Evolutionary conservation across 768 basidiomycete species (phyloP), one percentile per base, ranked within the genome.

Genomic region (Suillus subaureus): DNA sequence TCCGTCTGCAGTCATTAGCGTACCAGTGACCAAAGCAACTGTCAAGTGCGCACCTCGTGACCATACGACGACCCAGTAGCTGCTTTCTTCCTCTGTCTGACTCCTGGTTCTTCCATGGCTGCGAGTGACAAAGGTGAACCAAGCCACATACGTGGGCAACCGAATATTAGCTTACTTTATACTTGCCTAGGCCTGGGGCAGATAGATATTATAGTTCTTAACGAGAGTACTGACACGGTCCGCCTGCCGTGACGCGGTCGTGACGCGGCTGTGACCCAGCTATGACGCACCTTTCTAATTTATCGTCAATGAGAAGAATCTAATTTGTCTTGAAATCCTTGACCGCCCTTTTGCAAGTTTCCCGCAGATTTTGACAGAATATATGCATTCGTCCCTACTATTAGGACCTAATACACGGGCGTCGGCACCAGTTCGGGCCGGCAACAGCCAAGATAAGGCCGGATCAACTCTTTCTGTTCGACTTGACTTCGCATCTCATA

Each of bases 31-130:
- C 39, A 31, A 6, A 51, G 8, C 16, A 47, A 47, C 21, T 35
- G 13, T 15, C 15, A 21, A 18, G 26, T 1, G 18, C 3, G 8
- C 51, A 37, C 58, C 15, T 39, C 8, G 31, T 4, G 55, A 66
- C 70, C 66, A 69, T 72, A 56, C 52, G 21, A 5, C 64, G 37
- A 42, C 61, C 16, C 26, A 43, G 11, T 0, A 21, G 28, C 23
- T 16, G 49, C n/a, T 12, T 63, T 55, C 45, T 69, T 78, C 39
- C 75, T 75, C 9, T 75, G 66, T 45, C 75, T 72, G 63, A 74
- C 42, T 18, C 60, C 62, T 55, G 69, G 63, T 55, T 68, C 65
- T 57, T 64, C 62, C 68, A 68, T 67, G 58, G 42, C 61, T 43
- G 28, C 28, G 37, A 66, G 61, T 16, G 43, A 37, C 51, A 39